Evolutionary conservation across 2,329 filamentous ascomycete genomes (phyloP).

Genomic region (Colletotrichum sp.): DNA sequence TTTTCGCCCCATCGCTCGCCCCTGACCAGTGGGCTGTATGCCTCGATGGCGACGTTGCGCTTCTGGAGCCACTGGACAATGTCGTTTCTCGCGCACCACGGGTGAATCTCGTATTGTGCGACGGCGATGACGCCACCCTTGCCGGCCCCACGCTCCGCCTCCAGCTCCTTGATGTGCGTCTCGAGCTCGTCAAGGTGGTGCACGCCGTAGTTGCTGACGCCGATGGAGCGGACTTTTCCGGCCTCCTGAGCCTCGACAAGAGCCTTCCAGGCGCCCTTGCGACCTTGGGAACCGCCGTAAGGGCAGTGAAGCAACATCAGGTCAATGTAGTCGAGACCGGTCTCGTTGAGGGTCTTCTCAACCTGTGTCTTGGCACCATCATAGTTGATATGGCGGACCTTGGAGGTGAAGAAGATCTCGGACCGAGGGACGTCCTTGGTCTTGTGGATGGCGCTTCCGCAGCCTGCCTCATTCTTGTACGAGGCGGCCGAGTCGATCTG

Average conservation of each 20-base stretch:
- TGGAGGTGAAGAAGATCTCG: slow-evolving; percentile 62
- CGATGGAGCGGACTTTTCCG: slow-evolving; percentile 65
- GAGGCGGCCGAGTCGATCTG: slow-evolving; percentile 59
- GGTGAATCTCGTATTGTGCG: slow-evolving; percentile 89
- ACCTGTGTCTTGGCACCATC: slow-evolving; percentile 68
- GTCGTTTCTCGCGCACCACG: slow-evolving; percentile 82
- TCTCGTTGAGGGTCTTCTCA: slow-evolving; percentile 64
- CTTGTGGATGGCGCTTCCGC: slow-evolving; percentile 48
- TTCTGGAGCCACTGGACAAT: slow-evolving; percentile 79
- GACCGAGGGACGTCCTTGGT: slow-evolving; percentile 46
- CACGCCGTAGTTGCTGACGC: slow-evolving; percentile 70
- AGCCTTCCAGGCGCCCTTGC: slow-evolving; percentile 66
- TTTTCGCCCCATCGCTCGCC: slow-evolving; percentile 76
- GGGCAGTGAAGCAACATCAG: slow-evolving; percentile 68
- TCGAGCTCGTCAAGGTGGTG: slow-evolving; percentile 67
- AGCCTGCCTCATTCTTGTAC: slow-evolving; percentile 56
- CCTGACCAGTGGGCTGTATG: slow-evolving; percentile 65
- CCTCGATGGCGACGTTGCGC: slow-evolving; percentile 66
- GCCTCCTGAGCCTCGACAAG: slow-evolving; percentile 68
- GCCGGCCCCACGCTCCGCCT: slow-evolving; percentile 64
- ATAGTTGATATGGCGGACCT: slow-evolving; percentile 59
- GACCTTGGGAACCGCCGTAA: slow-evolving; percentile 58
- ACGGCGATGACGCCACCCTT: slow-evolving; percentile 78
- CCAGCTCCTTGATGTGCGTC: slow-evolving; percentile 63
- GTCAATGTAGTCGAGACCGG: slow-evolving; percentile 71